Evolutionary conservation across 2,329 filamentous ascomycete species (phyloP).

Genomic region (Zopfia rhizophila): DNA sequence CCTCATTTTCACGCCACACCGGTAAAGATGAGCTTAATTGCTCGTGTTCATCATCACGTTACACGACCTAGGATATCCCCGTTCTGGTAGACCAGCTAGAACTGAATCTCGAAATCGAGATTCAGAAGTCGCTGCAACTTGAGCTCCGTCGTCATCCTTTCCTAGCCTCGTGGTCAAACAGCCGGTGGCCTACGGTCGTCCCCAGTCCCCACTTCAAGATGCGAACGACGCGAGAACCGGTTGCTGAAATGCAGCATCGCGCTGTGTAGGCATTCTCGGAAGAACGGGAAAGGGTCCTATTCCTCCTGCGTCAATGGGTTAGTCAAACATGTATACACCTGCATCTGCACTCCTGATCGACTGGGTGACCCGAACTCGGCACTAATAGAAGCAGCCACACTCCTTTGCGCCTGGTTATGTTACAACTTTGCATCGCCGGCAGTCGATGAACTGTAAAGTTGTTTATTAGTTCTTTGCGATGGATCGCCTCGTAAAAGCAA

Average conservation of each 20-base stretch:
- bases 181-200: not conserved
- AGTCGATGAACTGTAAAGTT: slow-evolving; percentile 13
- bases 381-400: not conserved
- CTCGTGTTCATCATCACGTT: slow-evolving; percentile 9
- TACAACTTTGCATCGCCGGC: not conserved
- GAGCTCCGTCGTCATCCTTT: too few relatives aligned
- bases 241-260: not conserved
- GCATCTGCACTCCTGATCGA: slow-evolving; percentile 2
- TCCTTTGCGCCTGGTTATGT: slow-evolving; percentile 1
- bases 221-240: not conserved
- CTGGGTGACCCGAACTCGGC: not conserved
- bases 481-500: too few relatives aligned
- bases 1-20: slow-evolving; percentile 26
- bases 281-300: slow-evolving; percentile 14
- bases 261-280: not conserved
- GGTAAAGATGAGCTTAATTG: slow-evolving; percentile 18
- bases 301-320: not conserved
- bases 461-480: too few relatives aligned
- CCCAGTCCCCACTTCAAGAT: not conserved
- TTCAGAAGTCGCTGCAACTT: too few relatives aligned
- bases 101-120: too few relatives aligned
- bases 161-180: too few relatives aligned
- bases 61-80: too few relatives aligned
- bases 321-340: not conserved
- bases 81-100: too few relatives aligned